Percentiles rank a stretch among this genome's conserved stretches.
Conservation (phyloP, 768 basidiomycete species). For the Leucogyrophana mollusca region DNA sequence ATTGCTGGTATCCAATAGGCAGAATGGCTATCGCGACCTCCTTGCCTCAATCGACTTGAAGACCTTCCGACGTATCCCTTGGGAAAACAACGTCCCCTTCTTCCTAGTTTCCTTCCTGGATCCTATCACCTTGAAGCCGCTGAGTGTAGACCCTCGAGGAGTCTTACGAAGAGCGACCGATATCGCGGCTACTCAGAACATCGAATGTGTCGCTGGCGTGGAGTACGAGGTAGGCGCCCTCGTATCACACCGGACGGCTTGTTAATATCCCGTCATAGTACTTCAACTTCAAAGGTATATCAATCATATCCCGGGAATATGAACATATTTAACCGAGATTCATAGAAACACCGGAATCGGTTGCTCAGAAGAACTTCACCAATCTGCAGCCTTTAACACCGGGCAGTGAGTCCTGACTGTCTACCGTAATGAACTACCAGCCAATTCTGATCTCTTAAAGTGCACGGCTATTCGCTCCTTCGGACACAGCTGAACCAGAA, state of each 20-base stretch:
- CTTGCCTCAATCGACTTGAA: slow-evolving; percentile 84
- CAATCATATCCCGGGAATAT: not conserved
- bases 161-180: slow-evolving; percentile 61
- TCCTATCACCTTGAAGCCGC: slow-evolving; percentile 75
- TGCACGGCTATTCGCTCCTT: slow-evolving; percentile 96
- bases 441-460: slow-evolving; percentile 36
- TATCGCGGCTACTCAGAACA: slow-evolving; percentile 45
- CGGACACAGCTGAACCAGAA: slow-evolving; percentile 85
- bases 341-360: slow-evolving; percentile 76
- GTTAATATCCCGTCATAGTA: slow-evolving; percentile 46
- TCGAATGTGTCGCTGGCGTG: slow-evolving; percentile 77
- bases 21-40: slow-evolving; percentile 91
- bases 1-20: slow-evolving; percentile 85
- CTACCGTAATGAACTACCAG: not conserved
- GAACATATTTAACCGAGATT: too few relatives aligned
- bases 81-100: slow-evolving; percentile 91
- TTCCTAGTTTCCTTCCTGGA: slow-evolving; percentile 91
- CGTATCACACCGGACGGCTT: not conserved
- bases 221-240: slow-evolving; percentile 80
- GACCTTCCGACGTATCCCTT: slow-evolving; percentile 85
- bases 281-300: slow-evolving; percentile 86
- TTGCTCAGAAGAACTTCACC: slow-evolving; percentile 75
- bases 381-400: slow-evolving; percentile 80
- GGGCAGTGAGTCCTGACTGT: slow-evolving; percentile 67
- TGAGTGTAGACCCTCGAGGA: slow-evolving; percentile 87